Percentiles rank a stretch among this genome's conserved stretches.
Evolutionary conservation across 225 moss, liverwort and hornwort species (phyloP).

Genomic region (Marchantia polymorpha): DNA sequence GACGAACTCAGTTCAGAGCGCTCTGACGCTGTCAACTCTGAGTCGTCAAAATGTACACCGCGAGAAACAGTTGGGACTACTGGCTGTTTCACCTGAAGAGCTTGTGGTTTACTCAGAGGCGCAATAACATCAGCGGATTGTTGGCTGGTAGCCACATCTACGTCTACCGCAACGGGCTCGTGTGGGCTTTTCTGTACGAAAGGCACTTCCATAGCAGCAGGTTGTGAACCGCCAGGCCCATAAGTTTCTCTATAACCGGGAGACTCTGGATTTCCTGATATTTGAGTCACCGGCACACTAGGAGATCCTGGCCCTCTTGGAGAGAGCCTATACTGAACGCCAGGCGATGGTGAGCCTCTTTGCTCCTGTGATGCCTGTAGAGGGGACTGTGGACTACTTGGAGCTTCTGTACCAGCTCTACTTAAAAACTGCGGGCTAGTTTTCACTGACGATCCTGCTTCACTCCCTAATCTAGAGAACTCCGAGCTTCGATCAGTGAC

Average conservation of each 20-base stretch:
- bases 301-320: not conserved
- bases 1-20: not conserved
- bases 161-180: not conserved
- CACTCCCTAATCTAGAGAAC: not conserved
- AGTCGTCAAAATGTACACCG: not conserved
- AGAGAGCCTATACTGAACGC: not conserved
- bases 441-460: not conserved
- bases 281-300: not conserved
- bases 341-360: not conserved
- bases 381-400: not conserved
- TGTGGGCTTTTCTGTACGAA: not conserved
- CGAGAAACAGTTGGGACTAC: not conserved
- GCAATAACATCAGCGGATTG: not conserved
- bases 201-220: not conserved
- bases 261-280: not conserved
- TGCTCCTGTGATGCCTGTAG: no score
- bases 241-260: not conserved
- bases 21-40: not conserved
- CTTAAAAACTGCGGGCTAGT: constrained; percentile 4
- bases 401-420: not conserved
- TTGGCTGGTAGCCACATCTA: not conserved
- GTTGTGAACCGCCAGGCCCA: not conserved
- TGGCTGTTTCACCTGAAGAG: not conserved
- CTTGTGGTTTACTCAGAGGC: not conserved
- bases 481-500: not conserved